A percentile compares a stretch with the other conserved stretches of the same genome.
These are phyloP conservation scores for Botrytis squamosa DNA, from an alignment of 2,329 filamentous ascomycete genomes.

Conservation along the genomic window DNA sequence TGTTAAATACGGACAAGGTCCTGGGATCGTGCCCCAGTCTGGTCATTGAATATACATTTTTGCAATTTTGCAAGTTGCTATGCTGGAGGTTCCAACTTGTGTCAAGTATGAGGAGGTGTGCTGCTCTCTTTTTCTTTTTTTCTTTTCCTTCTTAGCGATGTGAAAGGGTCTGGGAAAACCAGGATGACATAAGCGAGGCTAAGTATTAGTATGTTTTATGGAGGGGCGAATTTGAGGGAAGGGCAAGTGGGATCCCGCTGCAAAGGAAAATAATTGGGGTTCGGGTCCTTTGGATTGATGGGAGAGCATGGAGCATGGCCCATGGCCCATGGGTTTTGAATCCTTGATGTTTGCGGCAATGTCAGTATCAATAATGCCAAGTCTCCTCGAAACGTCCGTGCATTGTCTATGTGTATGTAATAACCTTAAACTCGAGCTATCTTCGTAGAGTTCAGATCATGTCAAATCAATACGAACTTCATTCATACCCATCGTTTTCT, in stretches of 20 bases:
- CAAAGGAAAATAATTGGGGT: background rate
- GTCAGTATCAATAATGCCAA: background rate
- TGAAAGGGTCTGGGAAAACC: background rate
- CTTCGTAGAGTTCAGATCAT: background rate
- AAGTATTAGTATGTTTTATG: background rate
- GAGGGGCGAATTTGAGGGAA: background rate
- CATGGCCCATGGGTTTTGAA: too few species aligned
- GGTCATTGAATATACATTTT: background rate
- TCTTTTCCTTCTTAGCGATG: background rate
- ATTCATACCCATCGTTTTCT: background rate
- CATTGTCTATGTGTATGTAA: background rate
- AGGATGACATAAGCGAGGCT: background rate
- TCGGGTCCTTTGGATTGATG: background rate
- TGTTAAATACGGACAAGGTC: slow-evolving; percentile 15
- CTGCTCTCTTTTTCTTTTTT: background rate
- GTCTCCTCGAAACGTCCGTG: slow-evolving; percentile 3
- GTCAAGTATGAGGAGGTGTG: too few species aligned
- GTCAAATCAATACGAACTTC: background rate
- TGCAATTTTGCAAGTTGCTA: background rate
- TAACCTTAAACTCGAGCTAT: background rate
- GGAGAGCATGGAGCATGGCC: background rate
- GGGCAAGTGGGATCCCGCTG: background rate
- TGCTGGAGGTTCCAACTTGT: too few species aligned
- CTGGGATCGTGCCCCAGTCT: slow-evolving; percentile 10
- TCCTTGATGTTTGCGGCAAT: background rate